A percentile compares a stretch with the other conserved stretches of the same genome.
Conservation (phyloP, 2,329 filamentous ascomycete species). For the Aspergillus pseudoviridinutans region DNA sequence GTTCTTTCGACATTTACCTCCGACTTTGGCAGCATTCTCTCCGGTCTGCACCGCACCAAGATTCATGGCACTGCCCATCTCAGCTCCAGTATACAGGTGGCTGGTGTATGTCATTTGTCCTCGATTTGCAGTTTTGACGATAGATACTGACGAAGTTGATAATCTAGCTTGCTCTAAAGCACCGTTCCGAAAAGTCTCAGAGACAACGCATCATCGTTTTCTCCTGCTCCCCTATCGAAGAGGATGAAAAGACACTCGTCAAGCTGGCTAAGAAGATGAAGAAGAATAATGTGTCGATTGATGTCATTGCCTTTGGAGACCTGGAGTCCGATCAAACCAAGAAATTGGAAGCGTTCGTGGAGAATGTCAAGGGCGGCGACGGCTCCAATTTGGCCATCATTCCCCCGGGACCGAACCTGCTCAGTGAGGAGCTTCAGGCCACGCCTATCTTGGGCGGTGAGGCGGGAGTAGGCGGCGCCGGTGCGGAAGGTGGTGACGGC, state of each 20-base stretch:
- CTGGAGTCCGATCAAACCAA: slow-evolving; percentile 81
- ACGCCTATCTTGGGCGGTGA: slow-evolving; percentile 89
- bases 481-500: slow-evolving; percentile 52
- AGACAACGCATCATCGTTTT: slow-evolving; percentile 96
- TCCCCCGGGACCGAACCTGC: slow-evolving; percentile 82
- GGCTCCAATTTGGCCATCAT: slow-evolving; percentile 89
- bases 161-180: slow-evolving; percentile 83
- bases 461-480: slow-evolving; percentile 50
- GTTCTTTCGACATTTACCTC: slow-evolving; percentile 94
- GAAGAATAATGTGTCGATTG: slow-evolving; percentile 90
- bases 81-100: slow-evolving; percentile 91
- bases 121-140: background rate
- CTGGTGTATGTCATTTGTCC: slow-evolving; percentile 62
- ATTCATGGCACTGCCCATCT: slow-evolving; percentile 86
- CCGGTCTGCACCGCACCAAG: slow-evolving; percentile 89
- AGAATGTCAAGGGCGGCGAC: slow-evolving; percentile 85
- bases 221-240: slow-evolving; percentile 85
- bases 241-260: slow-evolving; percentile 83
- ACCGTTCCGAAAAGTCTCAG: slow-evolving; percentile 96
- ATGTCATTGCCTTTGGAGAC: slow-evolving; percentile 93
- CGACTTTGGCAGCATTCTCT: slow-evolving; percentile 91
- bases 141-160: slow-evolving; percentile 9
- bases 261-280: slow-evolving; percentile 98
- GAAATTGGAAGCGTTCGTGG: slow-evolving; percentile 91
- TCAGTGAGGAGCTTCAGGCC: slow-evolving; percentile 86